phyloP scores from a whole-genome alignment of 768 basidiomycete species.

The Mycena pura region DNA sequence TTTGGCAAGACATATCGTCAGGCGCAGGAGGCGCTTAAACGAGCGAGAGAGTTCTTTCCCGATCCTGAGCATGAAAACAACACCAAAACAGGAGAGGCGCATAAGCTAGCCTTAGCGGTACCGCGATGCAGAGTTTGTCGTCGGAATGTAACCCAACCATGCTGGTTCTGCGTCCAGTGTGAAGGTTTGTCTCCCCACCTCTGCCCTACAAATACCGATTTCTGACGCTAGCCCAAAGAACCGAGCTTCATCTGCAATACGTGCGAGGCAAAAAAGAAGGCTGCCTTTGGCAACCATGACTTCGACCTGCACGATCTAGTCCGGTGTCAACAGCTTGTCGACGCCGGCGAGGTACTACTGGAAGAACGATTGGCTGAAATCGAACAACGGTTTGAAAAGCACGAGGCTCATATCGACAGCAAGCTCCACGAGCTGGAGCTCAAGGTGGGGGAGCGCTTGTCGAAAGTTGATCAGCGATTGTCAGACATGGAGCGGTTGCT shows the following conservation, averaged over 20 bases:
- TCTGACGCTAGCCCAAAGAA: not conserved
- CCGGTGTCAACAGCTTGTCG: conserved; percentile 14
- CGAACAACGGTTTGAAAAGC: conserved; percentile 20
- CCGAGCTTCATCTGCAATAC: conserved; percentile 26
- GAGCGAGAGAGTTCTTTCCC: conserved; percentile 20
- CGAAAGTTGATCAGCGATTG: conserved; percentile 25
- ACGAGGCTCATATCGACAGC: conserved; percentile 18
- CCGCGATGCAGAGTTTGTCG: conserved; percentile 32
- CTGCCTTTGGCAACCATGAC: conserved; percentile 21
- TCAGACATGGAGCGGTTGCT: conserved; percentile 29
- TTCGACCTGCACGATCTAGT: conserved; percentile 31
- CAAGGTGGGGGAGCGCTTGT: conserved; percentile 24
- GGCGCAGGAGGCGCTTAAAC: conserved; percentile 30
- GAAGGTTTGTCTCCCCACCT: conserved; percentile 22
- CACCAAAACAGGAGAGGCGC: not conserved
- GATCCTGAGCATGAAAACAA: conserved; percentile 3
- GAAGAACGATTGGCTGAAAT: conserved; percentile 29
- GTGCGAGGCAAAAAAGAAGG: conserved; percentile 26
- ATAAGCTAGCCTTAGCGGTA: not conserved
- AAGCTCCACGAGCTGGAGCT: conserved; percentile 15
- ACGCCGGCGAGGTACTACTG: conserved; percentile 1
- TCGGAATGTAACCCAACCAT: conserved; percentile 28
- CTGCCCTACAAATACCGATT: not conserved
- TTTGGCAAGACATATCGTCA: conserved; percentile 27
- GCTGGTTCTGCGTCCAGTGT: conserved; percentile 41